Evolutionary conservation across 306 rosid genomes (phyloP), one percentile per base, ranked within the genome.

Genomic region (Rosa chinensis): DNA sequence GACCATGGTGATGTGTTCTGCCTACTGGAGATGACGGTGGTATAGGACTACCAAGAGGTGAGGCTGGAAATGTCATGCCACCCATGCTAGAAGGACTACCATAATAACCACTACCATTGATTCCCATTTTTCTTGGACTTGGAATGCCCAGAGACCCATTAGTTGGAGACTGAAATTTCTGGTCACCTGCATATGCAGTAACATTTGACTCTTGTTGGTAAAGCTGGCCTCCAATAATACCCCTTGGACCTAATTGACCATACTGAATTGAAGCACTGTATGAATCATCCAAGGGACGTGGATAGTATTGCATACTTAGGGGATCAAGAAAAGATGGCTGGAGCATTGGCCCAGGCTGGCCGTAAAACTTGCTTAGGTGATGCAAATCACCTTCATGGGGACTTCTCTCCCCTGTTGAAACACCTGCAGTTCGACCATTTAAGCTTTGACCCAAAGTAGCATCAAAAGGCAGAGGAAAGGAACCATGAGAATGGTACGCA

Each of bases 291-390:
- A 81, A 77, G 66, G 83, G 75, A 32, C 62, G 88, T 63, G 82
- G 84, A 83, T 76, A 81, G 75, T 82, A 81, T 16, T 84, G 91
- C 78, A 87, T 78, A 74, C 81, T 76, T 53, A 61, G 52, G 25
- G 92, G 86, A 78, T 87, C 90, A 68, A 70, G 75, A 80, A 82
- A 89, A 73, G 92, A 79, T 49, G 85, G 86, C 68, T 86, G 89
- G 62, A 85, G 42, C 48, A 85, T 59, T 71, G 82, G 85, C 48
- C 85, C 91, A 75, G 75, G 84, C 71, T 87, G 91, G 56, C 88
- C 88, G 86, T 83, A 83, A 45, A 83, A 79, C 78, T 88, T 91
- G 77, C 77, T 83, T 49, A n/a, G 81, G 61, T 81, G 83, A 48
- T 78, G 89, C 72, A 74, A 50, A 79, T 88, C 89, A 37, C 83